These are phyloP conservation scores for Hyaloscypha variabilis DNA, from an alignment of 495 filamentous ascomycete species.

Conservation along the genomic window DNA sequence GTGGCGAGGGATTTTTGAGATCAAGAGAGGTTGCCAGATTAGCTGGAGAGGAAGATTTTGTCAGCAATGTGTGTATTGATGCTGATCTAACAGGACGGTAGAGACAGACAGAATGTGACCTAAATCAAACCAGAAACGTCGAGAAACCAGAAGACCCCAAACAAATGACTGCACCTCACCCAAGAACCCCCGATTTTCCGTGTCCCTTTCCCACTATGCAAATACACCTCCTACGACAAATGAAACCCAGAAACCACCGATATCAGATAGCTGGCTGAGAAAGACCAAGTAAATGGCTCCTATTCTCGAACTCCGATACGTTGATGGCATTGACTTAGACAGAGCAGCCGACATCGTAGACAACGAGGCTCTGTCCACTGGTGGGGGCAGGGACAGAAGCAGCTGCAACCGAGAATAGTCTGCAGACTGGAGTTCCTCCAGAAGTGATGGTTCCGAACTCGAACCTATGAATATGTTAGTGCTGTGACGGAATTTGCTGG, in stretches of 20 bases:
- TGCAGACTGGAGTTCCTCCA: constrained; percentile 7
- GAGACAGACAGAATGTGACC: not conserved
- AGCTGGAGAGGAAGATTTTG: not conserved
- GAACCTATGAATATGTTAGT: constrained; percentile 4
- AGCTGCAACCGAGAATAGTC: constrained; percentile 17
- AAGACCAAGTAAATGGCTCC: not conserved
- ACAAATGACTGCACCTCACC: not conserved
- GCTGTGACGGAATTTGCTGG: not conserved
- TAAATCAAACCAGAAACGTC: not conserved
- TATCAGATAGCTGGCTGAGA: not conserved
- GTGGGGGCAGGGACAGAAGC: constrained; percentile 17
- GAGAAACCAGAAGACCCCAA: not conserved
- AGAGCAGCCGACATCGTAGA: constrained; percentile 22
- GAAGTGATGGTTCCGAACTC: constrained; percentile 17
- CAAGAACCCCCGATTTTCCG: not conserved
- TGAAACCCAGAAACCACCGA: not conserved
- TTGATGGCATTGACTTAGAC: not conserved
- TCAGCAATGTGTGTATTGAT: not conserved
- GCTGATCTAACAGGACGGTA: not conserved
- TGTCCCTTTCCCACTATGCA: not conserved
- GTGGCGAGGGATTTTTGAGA: not conserved
- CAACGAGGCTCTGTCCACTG: constrained; percentile 16
- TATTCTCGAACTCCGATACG: not conserved
- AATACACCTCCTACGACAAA: not conserved
- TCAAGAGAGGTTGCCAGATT: not conserved